Base-by-base conservation (phyloP, 192 early-diverging fungal genomes). In the Backusella parvicylindrica region DNA sequence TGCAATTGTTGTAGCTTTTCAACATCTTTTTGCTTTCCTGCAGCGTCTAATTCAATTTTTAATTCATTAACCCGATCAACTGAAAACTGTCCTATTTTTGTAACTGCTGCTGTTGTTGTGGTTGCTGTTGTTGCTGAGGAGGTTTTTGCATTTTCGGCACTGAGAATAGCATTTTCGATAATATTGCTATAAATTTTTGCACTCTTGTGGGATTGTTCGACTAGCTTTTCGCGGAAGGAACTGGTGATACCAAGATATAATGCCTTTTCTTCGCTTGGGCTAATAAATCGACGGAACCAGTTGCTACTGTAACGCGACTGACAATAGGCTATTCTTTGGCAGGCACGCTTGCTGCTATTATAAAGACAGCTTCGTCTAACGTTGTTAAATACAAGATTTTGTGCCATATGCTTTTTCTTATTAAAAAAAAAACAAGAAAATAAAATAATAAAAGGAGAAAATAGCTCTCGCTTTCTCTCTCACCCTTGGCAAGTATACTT, bases 241-340 rank as follows among this genome's bases (percentile, higher is more conserved):
- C 72, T 49, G 21, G 80, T 81, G 31, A 81, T 64, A 7, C 73
- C 70, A 33, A 71, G 49, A 37, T 81, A 81, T 1, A 81, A 31
- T 36, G 77, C 68, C 35, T 77, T 70, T 50, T 81, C 80, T 81
- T 81, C 80, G 2, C 47, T 71, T 38, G 75, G 73, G 36, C 71
- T 77, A 1, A 81, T 56, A 63, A 81, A 75, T 35, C 80, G 76
- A 12, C 56, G 76, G 32, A 78, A 77, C 73, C 80, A 76, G 18
- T 50, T 41, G 38, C 23, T 70, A 60, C 23, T 60, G 3, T 60
- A 30, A 26, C 53, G 53, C 53, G 23, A 18, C n/a, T 53, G 50
- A 8, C 50, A 60, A 8, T 60, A 23, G 12, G 28, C 11, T 13
- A 60, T 28, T 23, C 53, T 60, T 26, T 60, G 53, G 3, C 53